Conservation (phyloP, 2,329 filamentous ascomycete species). For the Seiridium cupressi region DNA sequence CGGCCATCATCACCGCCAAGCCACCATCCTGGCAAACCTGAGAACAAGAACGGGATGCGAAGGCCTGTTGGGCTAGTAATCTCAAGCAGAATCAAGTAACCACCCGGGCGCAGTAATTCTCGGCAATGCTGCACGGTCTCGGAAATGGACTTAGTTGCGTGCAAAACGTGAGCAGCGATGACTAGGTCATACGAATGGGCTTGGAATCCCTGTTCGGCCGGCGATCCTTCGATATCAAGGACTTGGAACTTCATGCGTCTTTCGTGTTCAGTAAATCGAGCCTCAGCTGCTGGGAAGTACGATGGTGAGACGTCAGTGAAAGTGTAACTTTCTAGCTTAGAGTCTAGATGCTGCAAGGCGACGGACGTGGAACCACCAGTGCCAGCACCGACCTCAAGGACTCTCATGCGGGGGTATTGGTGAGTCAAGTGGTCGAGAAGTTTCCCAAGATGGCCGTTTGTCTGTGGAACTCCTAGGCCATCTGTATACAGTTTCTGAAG, state of each 20-base stretch:
- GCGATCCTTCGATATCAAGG: constrained; percentile 27
- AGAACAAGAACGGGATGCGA: constrained; percentile 2
- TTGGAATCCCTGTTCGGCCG: constrained; percentile 26
- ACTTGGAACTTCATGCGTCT: constrained; percentile 29
- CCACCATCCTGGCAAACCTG: constrained; percentile 11
- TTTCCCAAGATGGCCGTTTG: background rate
- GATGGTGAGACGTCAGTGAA: constrained; percentile 40
- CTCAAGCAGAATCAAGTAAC: constrained; percentile 29
- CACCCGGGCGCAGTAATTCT: constrained; percentile 32
- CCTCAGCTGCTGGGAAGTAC: constrained; percentile 33
- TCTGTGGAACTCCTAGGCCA: background rate
- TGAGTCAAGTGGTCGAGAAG: constrained; percentile 11
- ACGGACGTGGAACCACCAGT: constrained; percentile 36
- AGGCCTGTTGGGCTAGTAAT: constrained; percentile 5
- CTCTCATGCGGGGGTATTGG: constrained; percentile 27
- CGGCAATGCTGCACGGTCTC: constrained; percentile 24
- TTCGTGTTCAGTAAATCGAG: constrained; percentile 9
- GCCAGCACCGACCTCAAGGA: constrained; percentile 38
- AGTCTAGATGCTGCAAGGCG: constrained; percentile 28
- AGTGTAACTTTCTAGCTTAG: constrained; percentile 35
- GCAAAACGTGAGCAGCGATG: constrained; percentile 30
- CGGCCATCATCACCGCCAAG: background rate
- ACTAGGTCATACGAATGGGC: constrained; percentile 28
- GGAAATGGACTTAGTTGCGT: constrained; percentile 21
- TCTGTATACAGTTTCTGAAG: constrained; percentile 7